Evolutionary conservation across 352 stramenopile species (phyloP).

Genomic region (Aphanomyces astaci): DNA sequence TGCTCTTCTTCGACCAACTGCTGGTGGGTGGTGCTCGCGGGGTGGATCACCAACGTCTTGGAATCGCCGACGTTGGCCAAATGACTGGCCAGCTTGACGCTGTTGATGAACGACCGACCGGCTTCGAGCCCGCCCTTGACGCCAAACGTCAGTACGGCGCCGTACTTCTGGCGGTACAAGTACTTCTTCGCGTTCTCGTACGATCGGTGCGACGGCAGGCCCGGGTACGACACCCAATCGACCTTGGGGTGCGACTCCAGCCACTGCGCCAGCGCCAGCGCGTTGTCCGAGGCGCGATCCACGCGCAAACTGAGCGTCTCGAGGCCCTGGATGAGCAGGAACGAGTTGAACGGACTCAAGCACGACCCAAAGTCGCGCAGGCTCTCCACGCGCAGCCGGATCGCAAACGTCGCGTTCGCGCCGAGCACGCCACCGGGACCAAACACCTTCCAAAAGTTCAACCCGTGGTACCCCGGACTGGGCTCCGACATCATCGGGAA

Average conservation of each 20-base stretch:
- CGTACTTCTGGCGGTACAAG: slow-evolving; percentile 53
- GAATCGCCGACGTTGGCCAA: slow-evolving; percentile 93
- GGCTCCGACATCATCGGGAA: slow-evolving; percentile 89
- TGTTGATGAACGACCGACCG: slow-evolving; percentile 89
- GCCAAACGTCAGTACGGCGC: slow-evolving; percentile 90
- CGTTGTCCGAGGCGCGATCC: slow-evolving; percentile 92
- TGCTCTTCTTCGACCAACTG: slow-evolving; percentile 85
- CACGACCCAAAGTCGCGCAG: slow-evolving; percentile 87
- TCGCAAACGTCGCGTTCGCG: slow-evolving; percentile 23
- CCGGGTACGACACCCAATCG: slow-evolving; percentile 89
- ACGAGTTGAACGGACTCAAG: slow-evolving; percentile 90
- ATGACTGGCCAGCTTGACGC: slow-evolving; percentile 88
- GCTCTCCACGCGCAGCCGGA: slow-evolving; percentile 41
- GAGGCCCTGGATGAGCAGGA: slow-evolving; percentile 90
- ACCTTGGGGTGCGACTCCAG: slow-evolving; percentile 85
- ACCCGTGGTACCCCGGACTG: slow-evolving; percentile 46
- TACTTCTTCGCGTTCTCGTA: slow-evolving; percentile 79
- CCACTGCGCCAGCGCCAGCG: slow-evolving; percentile 85
- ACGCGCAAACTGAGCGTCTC: slow-evolving; percentile 94
- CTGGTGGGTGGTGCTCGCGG: slow-evolving; percentile 91
- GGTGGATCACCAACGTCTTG: slow-evolving; percentile 90
- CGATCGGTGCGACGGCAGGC: slow-evolving; percentile 81
- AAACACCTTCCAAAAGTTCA: slow-evolving; percentile 32
- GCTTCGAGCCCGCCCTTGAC: slow-evolving; percentile 79
- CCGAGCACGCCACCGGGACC: slow-evolving; percentile 22